Evolutionary conservation across 768 basidiomycete genomes (phyloP).

Genomic region (Rhizopogon sp.): DNA sequence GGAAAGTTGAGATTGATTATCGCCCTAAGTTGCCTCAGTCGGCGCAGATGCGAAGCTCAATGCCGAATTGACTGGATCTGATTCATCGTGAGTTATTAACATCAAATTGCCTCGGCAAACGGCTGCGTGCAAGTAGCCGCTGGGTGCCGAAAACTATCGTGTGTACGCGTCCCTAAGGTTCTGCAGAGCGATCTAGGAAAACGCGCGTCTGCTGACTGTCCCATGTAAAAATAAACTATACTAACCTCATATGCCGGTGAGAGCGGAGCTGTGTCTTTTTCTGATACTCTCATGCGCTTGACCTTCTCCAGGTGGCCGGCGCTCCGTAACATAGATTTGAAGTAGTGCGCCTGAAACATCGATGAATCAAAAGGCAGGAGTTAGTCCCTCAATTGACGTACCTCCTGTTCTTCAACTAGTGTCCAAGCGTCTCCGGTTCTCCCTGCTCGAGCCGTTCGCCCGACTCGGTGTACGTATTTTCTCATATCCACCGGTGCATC

Average conservation of each 20-base stretch:
- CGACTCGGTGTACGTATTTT: conserved; percentile 97
- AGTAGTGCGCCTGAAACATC: conserved; percentile 66
- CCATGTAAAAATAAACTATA: background rate
- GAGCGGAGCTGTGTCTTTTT: conserved; percentile 54
- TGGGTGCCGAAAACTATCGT: conserved; percentile 9
- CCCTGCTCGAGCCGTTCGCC: conserved; percentile 93
- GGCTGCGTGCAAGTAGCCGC: background rate
- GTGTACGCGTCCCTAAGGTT: conserved; percentile 22
- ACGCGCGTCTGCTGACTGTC: conserved; percentile 1
- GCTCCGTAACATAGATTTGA: conserved; percentile 75
- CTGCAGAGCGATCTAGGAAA: conserved; percentile 22
- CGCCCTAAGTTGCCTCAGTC: no score
- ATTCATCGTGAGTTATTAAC: no score
- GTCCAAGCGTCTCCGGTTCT: conserved; percentile 88
- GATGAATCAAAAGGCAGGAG: background rate
- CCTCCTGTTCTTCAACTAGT: conserved; percentile 92
- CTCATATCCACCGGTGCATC: conserved; percentile 97
- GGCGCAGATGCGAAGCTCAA: no score
- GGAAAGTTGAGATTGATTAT: no score
- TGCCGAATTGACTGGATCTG: no score
- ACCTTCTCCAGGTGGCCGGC: conserved; percentile 68
- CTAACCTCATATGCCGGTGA: conserved; percentile 64
- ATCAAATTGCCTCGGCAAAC: no score
- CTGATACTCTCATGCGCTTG: conserved; percentile 60
- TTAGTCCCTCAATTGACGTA: conserved; percentile 17